phyloP scores from a whole-genome alignment of 768 basidiomycete genomes.

The Rhodocollybia butyracea region DNA sequence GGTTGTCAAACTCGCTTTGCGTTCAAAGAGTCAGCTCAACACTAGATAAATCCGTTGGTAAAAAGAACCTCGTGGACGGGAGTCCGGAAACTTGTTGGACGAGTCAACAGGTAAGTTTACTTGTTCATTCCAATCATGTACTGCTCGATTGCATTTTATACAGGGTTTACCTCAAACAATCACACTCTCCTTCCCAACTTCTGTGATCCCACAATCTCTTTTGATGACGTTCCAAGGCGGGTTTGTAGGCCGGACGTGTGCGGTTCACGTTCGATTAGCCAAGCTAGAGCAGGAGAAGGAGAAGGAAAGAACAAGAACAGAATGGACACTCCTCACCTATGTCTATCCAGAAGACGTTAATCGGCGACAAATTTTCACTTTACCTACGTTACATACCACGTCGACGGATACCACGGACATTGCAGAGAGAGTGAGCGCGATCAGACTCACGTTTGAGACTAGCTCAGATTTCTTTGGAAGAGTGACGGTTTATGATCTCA shows the following conservation, averaged over 20 bases:
- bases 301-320: slow-evolving; percentile 27
- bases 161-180: slow-evolving; percentile 79
- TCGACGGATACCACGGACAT: neutral
- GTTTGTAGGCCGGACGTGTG: slow-evolving; percentile 71
- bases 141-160: neutral
- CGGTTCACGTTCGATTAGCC: slow-evolving; percentile 33
- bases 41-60: slow-evolving; percentile 68
- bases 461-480: slow-evolving; percentile 87
- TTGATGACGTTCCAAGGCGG: slow-evolving; percentile 81
- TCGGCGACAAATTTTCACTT: slow-evolving; percentile 56
- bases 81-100: slow-evolving; percentile 84
- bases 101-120: slow-evolving; percentile 59
- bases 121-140: slow-evolving; percentile 6
- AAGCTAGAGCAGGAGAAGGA: neutral
- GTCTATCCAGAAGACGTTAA: slow-evolving; percentile 84
- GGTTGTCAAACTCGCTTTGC: neutral
- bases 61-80: slow-evolving; percentile 66
- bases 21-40: slow-evolving; percentile 73
- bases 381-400: slow-evolving; percentile 6
- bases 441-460: slow-evolving; percentile 73
- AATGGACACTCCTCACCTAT: slow-evolving; percentile 49
- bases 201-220: slow-evolving; percentile 51
- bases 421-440: slow-evolving; percentile 14
- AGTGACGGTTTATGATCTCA: slow-evolving; percentile 69
- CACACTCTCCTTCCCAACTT: slow-evolving; percentile 52